Evolutionary conservation across 2,329 filamentous ascomycete species (phyloP), one percentile per base, ranked within the genome.

Genomic region (Acephala macrosclerotiorum): DNA sequence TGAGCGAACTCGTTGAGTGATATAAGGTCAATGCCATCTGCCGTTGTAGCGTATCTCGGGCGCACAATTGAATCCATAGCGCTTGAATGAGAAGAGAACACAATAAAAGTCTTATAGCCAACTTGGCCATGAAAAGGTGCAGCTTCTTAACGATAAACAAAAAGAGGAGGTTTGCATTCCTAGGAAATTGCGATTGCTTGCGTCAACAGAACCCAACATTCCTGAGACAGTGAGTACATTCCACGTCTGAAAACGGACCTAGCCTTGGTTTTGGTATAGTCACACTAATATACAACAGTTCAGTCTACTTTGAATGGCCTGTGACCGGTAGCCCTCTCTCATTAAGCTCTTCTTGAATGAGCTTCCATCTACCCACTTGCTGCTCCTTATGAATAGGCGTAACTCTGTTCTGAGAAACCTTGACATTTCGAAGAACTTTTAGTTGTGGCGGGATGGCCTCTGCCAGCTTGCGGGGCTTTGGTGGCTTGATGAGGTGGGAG

Each of bases 321-420:
- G 80, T 81, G 18, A 87, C 79, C 8, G 89, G 87, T 70, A 94
- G 77, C 18, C 84, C 85, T 63, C 89, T 82, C 75, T 85, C 83
- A 74, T 79, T 79, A 68, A 95, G 81, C 78, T 93, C 90, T 74
- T 89, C 81, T 77, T 91, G 85, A 74, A 95, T 92, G 58, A 94
- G 78, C 86, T 96, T 96, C 87, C 90, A 92, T 73, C 92, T 84
- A 33, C 93, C 93, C 49, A 92, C 77, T 58, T 86, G 83, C 72
- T 85, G 87, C 79, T 95, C 91, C 77, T 87, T 88, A 77, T 95
- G 87, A 38, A 91, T 87, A 11, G 88, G 85, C 8, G 89, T 94
- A 66, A 92, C 81, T 73, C 89, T 89, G 70, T 84, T 84, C 29
- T 79, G 77, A 71, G 86, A 85, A 25, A 97, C 80, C 71, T 84